Base-by-base conservation (phyloP, 345 rosid species). In the Leavenworthia alabamica region DNA sequence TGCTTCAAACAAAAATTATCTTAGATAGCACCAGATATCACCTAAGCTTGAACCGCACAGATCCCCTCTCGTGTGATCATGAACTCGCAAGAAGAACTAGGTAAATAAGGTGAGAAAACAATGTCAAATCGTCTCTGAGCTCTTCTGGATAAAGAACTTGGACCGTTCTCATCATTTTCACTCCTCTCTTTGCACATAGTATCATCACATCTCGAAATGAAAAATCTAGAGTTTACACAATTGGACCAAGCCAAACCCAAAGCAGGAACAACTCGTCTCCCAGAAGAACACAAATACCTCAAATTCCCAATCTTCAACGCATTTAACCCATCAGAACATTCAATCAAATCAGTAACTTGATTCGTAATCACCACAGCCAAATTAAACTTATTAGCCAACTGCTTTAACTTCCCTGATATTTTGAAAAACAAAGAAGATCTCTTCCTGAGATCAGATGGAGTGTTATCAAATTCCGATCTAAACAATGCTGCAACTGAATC, bases 401-500 rank as follows among this genome's bases (percentile, higher is more conserved):
- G 77, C 81, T 86, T 92, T 62, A 92, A 60, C 49, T 73, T 81
- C 39, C 80, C 88, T 0, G 98, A 81, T 58, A 89, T 56, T 81
- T 84, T 81, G 37, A 89, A 92, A 60, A 92, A 92, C 80, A 85
- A 45, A 2, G 81, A 80, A 1, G 96, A 78, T 68, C 95, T 76
- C 78, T 75, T 80, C 72, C 60, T 83, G 9, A 89, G 73, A 62
- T 92, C 95, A 37, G 64, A 43, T 1, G 83, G 77, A 7, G 87
- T 92, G 46, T 89, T 89, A 24, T 88, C 95, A 65, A 83, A 89
- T 27, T 84, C 95, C 4, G 98, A 83, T 50, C 98, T 82, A 35
- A 88, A 88, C 70, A 92, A 66, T 2, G 96, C 98, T 0, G 96
- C 96, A 0, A 88, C 68, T 0, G 98, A 92, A 65, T 92, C 98